Conservation (phyloP, 345 rosid species). For the Eucalyptus tenuipes region DNA sequence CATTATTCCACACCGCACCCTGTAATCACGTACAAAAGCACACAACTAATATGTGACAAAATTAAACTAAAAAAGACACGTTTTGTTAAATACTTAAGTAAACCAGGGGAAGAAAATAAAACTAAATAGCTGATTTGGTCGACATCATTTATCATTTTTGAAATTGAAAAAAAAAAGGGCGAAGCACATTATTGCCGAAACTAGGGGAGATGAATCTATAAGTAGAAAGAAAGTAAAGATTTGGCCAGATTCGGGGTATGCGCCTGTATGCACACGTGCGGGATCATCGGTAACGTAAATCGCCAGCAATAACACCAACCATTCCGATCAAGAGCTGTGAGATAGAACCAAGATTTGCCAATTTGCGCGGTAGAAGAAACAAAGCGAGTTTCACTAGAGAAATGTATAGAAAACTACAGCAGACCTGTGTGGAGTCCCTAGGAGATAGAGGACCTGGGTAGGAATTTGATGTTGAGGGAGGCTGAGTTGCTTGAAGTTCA, state of each 20-base stretch:
- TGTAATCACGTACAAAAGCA: not conserved
- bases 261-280: not conserved
- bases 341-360: not conserved
- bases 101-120: not conserved
- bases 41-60: not conserved
- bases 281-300: not conserved
- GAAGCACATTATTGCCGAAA: not conserved
- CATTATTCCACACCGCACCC: slow-evolving; percentile 3
- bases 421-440: not conserved
- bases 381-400: not conserved
- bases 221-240: not conserved
- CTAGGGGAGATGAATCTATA: not conserved
- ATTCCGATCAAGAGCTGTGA: not conserved
- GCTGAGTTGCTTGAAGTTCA: not conserved
- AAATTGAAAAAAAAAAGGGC: not conserved
- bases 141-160: not conserved
- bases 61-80: not conserved
- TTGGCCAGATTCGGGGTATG: not conserved
- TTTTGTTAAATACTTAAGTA: not conserved
- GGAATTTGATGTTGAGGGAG: not conserved
- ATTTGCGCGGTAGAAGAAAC: not conserved
- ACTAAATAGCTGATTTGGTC: not conserved
- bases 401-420: not conserved
- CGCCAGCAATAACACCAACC: not conserved
- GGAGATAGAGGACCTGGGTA: not conserved